phyloP scores from a whole-genome alignment of 768 basidiomycete genomes.

The Xerocomus potaroensis region DNA sequence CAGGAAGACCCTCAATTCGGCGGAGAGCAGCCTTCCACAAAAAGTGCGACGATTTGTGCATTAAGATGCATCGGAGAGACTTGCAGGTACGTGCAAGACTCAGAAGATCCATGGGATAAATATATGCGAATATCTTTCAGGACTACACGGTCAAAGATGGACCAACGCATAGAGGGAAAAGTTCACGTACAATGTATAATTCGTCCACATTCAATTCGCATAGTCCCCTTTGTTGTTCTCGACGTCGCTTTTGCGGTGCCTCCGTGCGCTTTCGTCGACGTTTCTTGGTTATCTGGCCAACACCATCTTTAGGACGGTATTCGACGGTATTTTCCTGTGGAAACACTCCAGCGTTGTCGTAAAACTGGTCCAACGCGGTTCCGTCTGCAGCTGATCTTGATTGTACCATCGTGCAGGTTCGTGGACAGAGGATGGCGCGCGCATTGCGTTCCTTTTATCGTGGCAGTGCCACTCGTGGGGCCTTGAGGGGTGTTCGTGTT shows the following conservation, averaged over 20 bases:
- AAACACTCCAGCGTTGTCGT: not conserved
- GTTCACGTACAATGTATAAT: conserved; percentile 15
- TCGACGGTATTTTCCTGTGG: not conserved
- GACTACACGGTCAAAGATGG: not conserved
- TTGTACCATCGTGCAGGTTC: conserved; percentile 8
- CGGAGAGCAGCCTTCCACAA: conserved; percentile 27
- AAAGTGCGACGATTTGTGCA: conserved; percentile 27
- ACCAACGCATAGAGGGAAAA: not conserved
- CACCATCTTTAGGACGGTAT: no score
- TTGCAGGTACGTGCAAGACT: conserved; percentile 41
- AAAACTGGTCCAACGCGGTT: not conserved
- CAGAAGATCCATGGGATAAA: conserved; percentile 32
- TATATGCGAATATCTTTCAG: conserved; percentile 37
- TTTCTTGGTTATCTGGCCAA: not conserved
- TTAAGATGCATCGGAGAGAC: conserved; percentile 36
- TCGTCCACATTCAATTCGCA: conserved; percentile 20
- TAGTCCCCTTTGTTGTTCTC: conserved; percentile 4
- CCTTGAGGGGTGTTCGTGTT: not conserved
- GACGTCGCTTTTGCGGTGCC: conserved; percentile 8
- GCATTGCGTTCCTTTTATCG: conserved; percentile 6
- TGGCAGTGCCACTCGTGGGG: conserved; percentile 13
- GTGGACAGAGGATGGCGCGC: conserved; percentile 31
- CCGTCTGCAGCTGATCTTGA: not conserved
- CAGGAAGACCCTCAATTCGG: conserved; percentile 37
- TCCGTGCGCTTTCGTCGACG: conserved; percentile 1